Conservation (phyloP, 805 yeast species). For the Candida bentonensis region DNA sequence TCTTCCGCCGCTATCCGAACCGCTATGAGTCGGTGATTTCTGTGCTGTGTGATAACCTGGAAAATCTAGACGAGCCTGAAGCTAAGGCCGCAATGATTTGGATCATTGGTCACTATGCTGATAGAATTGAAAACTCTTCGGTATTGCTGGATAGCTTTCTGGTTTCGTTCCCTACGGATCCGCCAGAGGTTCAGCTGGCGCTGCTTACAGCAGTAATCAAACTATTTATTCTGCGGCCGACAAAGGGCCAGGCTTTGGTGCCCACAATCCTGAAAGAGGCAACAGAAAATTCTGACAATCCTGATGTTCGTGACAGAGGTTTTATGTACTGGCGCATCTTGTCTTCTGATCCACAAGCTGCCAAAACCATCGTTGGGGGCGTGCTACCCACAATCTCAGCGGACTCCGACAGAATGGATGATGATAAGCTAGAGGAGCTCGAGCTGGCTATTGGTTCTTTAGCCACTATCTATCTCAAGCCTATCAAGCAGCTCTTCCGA, state of each 20-base stretch:
- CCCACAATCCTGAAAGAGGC: slow-evolving; percentile 48
- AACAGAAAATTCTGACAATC: slow-evolving; percentile 63
- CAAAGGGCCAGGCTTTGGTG: slow-evolving; percentile 40
- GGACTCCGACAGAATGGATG: slow-evolving; percentile 58
- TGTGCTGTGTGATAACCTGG: slow-evolving; percentile 29
- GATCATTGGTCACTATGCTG: slow-evolving; percentile 66
- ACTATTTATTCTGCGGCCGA: slow-evolving; percentile 44
- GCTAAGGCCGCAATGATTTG: slow-evolving; percentile 68
- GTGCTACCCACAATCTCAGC: slow-evolving; percentile 48
- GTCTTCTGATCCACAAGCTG: slow-evolving; percentile 33
- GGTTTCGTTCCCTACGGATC: slow-evolving; percentile 42
- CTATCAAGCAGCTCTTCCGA: slow-evolving; percentile 69
- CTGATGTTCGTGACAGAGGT: slow-evolving; percentile 79
- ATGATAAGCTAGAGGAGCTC: slow-evolving; percentile 59
- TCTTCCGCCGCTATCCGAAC: slow-evolving; percentile 62
- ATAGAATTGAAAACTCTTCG: slow-evolving; percentile 29
- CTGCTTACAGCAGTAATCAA: slow-evolving; percentile 63
- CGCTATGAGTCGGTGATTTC: slow-evolving; percentile 32
- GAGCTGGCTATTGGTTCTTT: slow-evolving; percentile 71
- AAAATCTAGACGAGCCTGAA: slow-evolving; percentile 58
- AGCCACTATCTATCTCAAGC: slow-evolving; percentile 74
- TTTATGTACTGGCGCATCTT: slow-evolving; percentile 74
- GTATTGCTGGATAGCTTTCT: slow-evolving; percentile 30
- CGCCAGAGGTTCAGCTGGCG: slow-evolving; percentile 60
- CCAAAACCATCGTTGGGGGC: slow-evolving; percentile 43